Percentiles rank a stretch among this genome's conserved stretches.
phyloP scores from a whole-genome alignment of 2,329 filamentous ascomycete genomes.

The Zymoseptoria ardabiliae region DNA sequence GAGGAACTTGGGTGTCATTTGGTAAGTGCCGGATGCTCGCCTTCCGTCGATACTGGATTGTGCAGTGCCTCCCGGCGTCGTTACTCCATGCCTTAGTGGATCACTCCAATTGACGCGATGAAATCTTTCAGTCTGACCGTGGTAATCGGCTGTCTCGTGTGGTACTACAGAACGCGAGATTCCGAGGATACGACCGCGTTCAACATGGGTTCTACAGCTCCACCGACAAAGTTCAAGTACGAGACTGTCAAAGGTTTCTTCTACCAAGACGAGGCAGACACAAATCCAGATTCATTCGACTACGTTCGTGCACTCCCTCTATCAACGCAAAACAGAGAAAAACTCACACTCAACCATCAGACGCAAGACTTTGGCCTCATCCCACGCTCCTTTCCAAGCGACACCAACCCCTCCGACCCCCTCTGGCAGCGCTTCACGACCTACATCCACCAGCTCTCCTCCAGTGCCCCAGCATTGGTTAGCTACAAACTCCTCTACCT shows the following conservation, averaged over 20 bases:
- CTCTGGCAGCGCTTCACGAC: constrained; percentile 59
- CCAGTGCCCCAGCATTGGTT: constrained; percentile 38
- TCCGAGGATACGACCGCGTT: neutral
- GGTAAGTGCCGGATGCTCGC: neutral
- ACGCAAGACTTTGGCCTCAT: constrained; percentile 43
- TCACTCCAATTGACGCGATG: neutral
- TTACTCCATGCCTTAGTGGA: no score
- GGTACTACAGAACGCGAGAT: neutral
- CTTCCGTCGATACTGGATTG: no score
- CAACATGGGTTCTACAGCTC: constrained; percentile 8
- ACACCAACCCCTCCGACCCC: constrained; percentile 32
- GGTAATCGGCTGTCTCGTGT: neutral
- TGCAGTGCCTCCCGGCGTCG: neutral
- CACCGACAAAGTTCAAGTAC: constrained; percentile 11
- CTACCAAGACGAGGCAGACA: constrained; percentile 43
- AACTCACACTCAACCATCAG: constrained; percentile 4
- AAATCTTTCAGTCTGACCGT: neutral
- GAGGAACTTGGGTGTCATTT: neutral
- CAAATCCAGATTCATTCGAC: constrained; percentile 42
- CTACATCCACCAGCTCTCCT: constrained; percentile 49
- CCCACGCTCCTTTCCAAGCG: constrained; percentile 33
- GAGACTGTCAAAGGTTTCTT: constrained; percentile 43
- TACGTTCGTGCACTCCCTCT: constrained; percentile 33
- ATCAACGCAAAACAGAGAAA: neutral
- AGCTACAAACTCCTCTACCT: constrained; percentile 62